phyloP scores from a whole-genome alignment of 257 asterid genomes.

The Oldenlandia corymbosa region DNA sequence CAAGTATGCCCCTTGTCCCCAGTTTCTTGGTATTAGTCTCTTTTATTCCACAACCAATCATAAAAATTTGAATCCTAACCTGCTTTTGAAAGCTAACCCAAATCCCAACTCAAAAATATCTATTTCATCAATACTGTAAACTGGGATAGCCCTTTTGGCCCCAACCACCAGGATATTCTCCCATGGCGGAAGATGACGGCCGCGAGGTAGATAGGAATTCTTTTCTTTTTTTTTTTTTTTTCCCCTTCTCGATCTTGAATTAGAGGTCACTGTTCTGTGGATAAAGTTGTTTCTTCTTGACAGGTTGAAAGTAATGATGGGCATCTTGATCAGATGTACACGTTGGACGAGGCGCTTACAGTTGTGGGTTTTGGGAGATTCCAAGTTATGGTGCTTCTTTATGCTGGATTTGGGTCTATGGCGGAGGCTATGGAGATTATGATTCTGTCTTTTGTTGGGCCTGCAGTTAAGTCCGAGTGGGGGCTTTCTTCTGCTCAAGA shows the following conservation, averaged over 20 bases:
- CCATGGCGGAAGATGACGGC: neutral
- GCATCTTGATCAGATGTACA: conserved; percentile 30
- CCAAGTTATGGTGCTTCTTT: conserved; percentile 48
- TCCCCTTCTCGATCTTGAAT: no score
- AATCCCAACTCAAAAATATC: neutral
- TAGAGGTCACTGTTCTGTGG: no score
- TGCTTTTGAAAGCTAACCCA: neutral
- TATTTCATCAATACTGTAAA: neutral
- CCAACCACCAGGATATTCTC: neutral
- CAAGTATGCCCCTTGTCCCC: no score
- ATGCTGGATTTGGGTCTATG: conserved; percentile 74
- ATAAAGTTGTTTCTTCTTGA: neutral
- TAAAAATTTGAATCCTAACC: no score
- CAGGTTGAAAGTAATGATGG: conserved; percentile 25
- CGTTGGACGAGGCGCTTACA: conserved; percentile 62
- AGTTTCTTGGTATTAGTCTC: neutral
- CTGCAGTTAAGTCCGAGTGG: conserved; percentile 60
- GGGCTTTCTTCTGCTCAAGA: conserved; percentile 61
- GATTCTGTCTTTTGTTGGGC: conserved; percentile 73
- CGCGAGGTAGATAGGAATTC: neutral
- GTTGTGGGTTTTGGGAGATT: conserved; percentile 76
- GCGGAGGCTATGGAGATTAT: conserved; percentile 79
- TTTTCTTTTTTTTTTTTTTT: no score
- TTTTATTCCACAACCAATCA: conserved; percentile 1
- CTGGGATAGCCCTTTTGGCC: neutral